Evolutionary conservation across 306 rosid genomes (phyloP), one percentile per base, ranked within the genome.

Genomic region (Psophocarpus tetragonolobus): DNA sequence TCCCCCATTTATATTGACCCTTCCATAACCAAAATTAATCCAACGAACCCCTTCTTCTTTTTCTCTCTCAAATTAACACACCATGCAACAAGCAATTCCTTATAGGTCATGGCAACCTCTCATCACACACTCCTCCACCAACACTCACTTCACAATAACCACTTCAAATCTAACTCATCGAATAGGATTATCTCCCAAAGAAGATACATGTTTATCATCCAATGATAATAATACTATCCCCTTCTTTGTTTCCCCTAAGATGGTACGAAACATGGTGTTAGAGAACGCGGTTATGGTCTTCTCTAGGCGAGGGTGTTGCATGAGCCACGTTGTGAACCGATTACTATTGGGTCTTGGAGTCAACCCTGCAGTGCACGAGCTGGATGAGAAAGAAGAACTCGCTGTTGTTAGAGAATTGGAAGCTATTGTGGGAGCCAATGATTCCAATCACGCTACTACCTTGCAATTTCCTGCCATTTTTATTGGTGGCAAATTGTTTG

Each of bases 1-100:
- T 17, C 12, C 54, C 32, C 76, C 33, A 53, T 82, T 73, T 80
- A 77, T 56, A 81, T 70, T 20, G 23, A 41, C 26, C 56, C 63
- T 35, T 35, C 51, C 41, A 29, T 30, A 27, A 30, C 67, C 67
- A 14, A 33, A 76, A 41, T n/a, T n/a, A n/a, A n/a, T 24, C 76
- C 27, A 71, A 60, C 8, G 66, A 21, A 17, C 72, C 26, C 1
- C 53, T 3, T n/a, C 12, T 9, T 73, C 18, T 8, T n/a, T 36
- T 24, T 30, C 35, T 21, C 45, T 18, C 68, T 24, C 29, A 10
- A 44, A 44, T 14, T 23, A 11, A 51, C 12, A 26, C 70, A 68
- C 4, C 30, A 92, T 92, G 97, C 85, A 92, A 42, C 86, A 90
- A 76, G 95, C 97, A 15, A 92, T 92, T 51, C 97, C 97, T 9